phyloP scores from a whole-genome alignment of 371 early-diverging fungal genomes.

The Circinella minor region DNA sequence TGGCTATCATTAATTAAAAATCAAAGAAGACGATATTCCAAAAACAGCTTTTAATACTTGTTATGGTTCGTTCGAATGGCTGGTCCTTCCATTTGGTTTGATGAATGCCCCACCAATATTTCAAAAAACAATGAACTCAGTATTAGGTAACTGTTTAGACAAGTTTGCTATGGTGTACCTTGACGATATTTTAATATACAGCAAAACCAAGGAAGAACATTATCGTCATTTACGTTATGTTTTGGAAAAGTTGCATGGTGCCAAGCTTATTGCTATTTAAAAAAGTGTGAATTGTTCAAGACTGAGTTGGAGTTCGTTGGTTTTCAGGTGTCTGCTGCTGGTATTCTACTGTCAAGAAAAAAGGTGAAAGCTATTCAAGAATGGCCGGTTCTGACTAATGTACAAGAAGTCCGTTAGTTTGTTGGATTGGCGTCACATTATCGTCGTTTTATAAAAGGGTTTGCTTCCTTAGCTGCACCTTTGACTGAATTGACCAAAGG shows the following conservation, averaged over 20 bases:
- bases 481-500: constrained; percentile 41
- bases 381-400: constrained; percentile 41
- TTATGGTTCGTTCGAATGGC: constrained; percentile 49
- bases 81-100: constrained; percentile 57
- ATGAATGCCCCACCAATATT: constrained; percentile 43
- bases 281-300: constrained; percentile 55
- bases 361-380: constrained; percentile 26
- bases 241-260: constrained; percentile 34
- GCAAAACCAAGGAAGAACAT: constrained; percentile 52
- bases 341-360: constrained; percentile 27
- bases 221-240: constrained; percentile 30
- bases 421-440: constrained; percentile 38
- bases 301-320: constrained; percentile 46
- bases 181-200: constrained; percentile 66
- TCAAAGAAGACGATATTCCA: constrained; percentile 17
- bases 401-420: constrained; percentile 38
- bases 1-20: constrained; percentile 20
- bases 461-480: constrained; percentile 41
- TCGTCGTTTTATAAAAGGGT: constrained; percentile 35
- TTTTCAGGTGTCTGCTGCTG: constrained; percentile 31
- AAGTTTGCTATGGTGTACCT: constrained; percentile 51
- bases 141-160: constrained; percentile 44
- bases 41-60: constrained; percentile 37
- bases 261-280: constrained; percentile 35
- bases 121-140: constrained; percentile 56